Base-by-base conservation (phyloP, 257 asterid species). In the Verbascum thapsus region DNA sequence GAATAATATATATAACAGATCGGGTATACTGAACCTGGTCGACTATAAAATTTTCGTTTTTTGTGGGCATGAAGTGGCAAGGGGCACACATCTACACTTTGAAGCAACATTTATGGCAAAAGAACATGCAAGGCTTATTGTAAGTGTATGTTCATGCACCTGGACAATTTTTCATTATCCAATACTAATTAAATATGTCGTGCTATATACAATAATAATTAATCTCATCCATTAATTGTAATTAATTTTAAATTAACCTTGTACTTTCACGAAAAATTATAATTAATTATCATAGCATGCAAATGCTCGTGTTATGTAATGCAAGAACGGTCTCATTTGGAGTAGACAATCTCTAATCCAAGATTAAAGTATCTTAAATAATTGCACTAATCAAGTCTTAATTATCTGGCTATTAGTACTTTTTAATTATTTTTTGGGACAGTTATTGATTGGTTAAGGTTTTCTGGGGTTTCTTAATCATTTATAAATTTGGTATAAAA, bases 91-190 rank as follows among this genome's bases (percentile, higher is more conserved):
- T 61, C 71, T 50, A 60, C 81, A 74, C 35, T 20, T 69, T 76
- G 76, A 72, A 72, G 82, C 81, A 78, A 74, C 79, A 84, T 52
- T 69, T 74, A 70, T 69, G 80, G 73, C 84, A 79, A 40, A 64
- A 70, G 85, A 78, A 80, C 80, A 74, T 84, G 91, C 80, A 66
- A 4, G 41, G 72, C 79, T 77, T 77, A 79, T 77, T 67, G 74
- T 72, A 74, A 68, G 67, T n/a, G 54, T 65, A 64, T 15, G 70
- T 81, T 44, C 85, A 85, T 77, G 85, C 88, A 82, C 68, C 80
- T 60, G 9, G 38, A 52, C 80, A 66, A 56, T 53, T 64, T 69
- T 58, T 18, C 63, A 57, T 8, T 19, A 39, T 42, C 4, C 1
- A 26, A 20, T 12, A n/a, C n/a, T n/a, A n/a, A n/a, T n/a, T n/a